These are phyloP conservation scores for Dictyostelium purpureum DNA, from an alignment of 78 protist species.

Conservation along the genomic window DNA sequence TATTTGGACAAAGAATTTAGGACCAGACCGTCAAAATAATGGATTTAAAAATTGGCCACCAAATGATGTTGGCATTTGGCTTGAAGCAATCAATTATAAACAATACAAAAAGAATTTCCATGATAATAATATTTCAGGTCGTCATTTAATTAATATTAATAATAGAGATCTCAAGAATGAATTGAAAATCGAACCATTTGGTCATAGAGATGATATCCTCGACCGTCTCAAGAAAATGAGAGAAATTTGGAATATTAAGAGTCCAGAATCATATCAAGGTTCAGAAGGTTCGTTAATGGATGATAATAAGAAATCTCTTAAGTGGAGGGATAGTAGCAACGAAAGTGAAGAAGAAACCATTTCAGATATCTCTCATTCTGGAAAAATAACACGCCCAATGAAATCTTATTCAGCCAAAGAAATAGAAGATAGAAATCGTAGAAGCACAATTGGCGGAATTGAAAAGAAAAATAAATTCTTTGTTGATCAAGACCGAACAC, in stretches of 20 bases:
- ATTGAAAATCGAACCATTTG: slow-evolving; percentile 46
- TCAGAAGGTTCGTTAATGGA: neutral
- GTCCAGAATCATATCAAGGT: neutral
- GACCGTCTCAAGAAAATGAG: slow-evolving; percentile 32
- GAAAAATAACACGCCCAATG: neutral
- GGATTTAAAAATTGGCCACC: slow-evolving; percentile 42
- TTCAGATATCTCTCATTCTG: neutral
- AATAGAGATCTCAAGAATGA: slow-evolving; percentile 5
- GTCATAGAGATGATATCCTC: slow-evolving; percentile 56
- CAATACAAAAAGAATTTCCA: slow-evolving; percentile 65
- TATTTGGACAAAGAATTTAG: slow-evolving; percentile 43
- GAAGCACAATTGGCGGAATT: slow-evolving; percentile 40
- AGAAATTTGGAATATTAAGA: slow-evolving; percentile 28
- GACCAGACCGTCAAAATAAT: neutral
- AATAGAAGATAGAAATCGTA: slow-evolving; percentile 27
- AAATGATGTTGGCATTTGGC: slow-evolving; percentile 59
- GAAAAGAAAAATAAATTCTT: slow-evolving; percentile 13
- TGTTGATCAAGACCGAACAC: neutral
- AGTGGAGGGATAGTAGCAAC: slow-evolving; percentile 13
- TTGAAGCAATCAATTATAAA: slow-evolving; percentile 46
- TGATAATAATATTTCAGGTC: slow-evolving; percentile 59
- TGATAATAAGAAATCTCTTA: neutral
- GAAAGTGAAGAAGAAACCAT: neutral
- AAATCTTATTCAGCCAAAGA: neutral
- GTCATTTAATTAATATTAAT: slow-evolving; percentile 27